Evolutionary conservation across 2,329 filamentous ascomycete genomes (phyloP), one percentile per base, ranked within the genome.

Genomic region (Aspergillus unguis): DNA sequence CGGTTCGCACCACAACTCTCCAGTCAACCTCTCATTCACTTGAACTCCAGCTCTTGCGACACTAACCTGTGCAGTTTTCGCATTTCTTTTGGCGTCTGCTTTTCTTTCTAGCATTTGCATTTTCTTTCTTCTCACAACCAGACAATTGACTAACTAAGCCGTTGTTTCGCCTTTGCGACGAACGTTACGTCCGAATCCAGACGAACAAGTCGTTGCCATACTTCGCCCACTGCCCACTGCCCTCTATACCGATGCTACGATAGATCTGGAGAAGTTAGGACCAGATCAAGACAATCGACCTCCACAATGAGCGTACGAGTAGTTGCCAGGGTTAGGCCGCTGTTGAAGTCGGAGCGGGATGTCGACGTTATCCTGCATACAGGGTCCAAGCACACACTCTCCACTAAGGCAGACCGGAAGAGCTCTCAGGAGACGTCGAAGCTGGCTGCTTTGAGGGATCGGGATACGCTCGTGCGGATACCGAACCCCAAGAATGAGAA

Each of bases 401-500:
- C 52, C 51, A 52, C 42, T 33, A 66, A 64, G 46, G 52, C 47
- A 46, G 65, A 65, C 44, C 65, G 65, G 47, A 60, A 63, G 53
- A 60, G 52, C 48, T 55, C 59, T n/a, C 50, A 59, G 25, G 60
- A 62, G 26, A 60, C 59, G 48, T 60, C 62, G 48, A 53, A 57
- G 28, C 42, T 67, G 41, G 66, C 65, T 2, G 62, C 67, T 33
- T 53, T 69, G 47, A 75, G 82, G 43, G 81, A 81, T 60, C 81
- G 79, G 59, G 79, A 84, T 23, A 83, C 81, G 27, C 75, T 95
- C 29, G 85, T 97, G 66, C 87, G 88, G 70, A 95, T 97, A 64
- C 92, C 92, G 3, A 96, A 91, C 67, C 92, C 92, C 0, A 96
- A 94, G 77, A 96, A 96, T 66, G 88, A 90, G 59, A 78, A 82